Evolutionary conservation across 2,329 filamentous ascomycete genomes (phyloP), one percentile per base, ranked within the genome.

Genomic region (Diaporthe helianthi): DNA sequence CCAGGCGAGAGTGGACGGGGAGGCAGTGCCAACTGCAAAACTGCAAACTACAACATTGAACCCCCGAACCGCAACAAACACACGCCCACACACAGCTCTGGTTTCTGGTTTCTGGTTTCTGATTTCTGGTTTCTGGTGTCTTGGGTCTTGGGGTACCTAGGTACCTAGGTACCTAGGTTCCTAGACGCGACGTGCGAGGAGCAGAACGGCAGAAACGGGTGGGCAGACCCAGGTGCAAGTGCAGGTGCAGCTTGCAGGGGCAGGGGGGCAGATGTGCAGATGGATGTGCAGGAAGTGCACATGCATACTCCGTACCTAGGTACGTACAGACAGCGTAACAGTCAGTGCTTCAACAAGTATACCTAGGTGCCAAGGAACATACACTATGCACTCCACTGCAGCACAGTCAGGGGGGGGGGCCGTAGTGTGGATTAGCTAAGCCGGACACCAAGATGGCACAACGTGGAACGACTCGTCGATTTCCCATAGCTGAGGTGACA

Each of bases 391-490:
- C 36, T 41, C 2, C 13, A 13, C 9, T 12, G 2, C 10, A 15
- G 12, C 13, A 13, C 24, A 51, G 8, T 7, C 9, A 29, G 1
- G 26, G 9, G n/a, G 58, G 49, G 58, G 58, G 44, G n/a, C 58
- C 19, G 44, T 24, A 8, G 38, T 10, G 24, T 22, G 41, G 58
- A 49, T 63, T 63, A 63, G 26, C 15, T 63, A 63, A 63, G 58
- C 58, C 24, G 19, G 44, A 44, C 15, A 44, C 13, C 15, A 36
- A 24, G 17, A 36, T 22, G 55, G 58, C 58, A 33, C 58, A 63
- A 63, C 44, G 58, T 63, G 44, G 29, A 63, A 63, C 58, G 29
- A 63, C 58, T 63, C 58, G 58, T 49, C 58, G 58, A 44, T 10
- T 49, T 36, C n/a, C 29, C 12, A 29, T 31, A 31, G n/a, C 31